A percentile compares a stretch with the other conserved stretches of the same genome.
phyloP scores from a whole-genome alignment of 345 rosid genomes.

The Hevea brasiliensis region DNA sequence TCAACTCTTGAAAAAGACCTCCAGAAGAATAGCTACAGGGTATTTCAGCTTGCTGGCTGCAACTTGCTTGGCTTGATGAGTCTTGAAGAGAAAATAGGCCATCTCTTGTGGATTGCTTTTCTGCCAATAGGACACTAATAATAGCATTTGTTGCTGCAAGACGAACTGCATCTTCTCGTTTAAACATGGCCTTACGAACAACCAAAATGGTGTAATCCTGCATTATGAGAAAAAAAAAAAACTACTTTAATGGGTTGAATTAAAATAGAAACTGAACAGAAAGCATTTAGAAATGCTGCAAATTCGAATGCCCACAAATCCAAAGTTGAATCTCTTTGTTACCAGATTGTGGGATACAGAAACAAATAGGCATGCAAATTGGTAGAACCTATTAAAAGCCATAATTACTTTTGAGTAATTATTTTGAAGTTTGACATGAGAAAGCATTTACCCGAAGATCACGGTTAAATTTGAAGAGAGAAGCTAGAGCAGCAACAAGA shows the following conservation, averaged over 20 bases:
- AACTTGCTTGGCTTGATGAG: conserved; percentile 87
- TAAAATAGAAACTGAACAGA: background rate
- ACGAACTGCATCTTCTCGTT: conserved; percentile 73
- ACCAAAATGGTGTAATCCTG: conserved; percentile 75
- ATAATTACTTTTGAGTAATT: background rate
- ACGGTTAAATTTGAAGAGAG: conserved; percentile 63
- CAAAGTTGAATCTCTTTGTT: background rate
- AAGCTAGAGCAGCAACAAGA: conserved; percentile 61
- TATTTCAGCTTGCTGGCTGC: conserved; percentile 76
- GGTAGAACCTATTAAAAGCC: background rate
- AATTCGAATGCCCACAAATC: background rate
- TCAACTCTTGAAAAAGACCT: conserved; percentile 64
- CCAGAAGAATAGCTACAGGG: conserved; percentile 40
- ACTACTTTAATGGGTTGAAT: background rate
- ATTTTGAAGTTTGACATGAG: background rate
- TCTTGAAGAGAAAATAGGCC: conserved; percentile 59
- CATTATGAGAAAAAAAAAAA: conserved; percentile 16
- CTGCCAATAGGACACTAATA: conserved; percentile 61
- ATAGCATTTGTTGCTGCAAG: conserved; percentile 64
- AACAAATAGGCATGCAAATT: background rate
- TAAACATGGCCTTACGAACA: conserved; percentile 83
- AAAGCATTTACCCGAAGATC: conserved; percentile 66
- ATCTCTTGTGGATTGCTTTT: conserved; percentile 55
- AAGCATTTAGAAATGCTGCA: background rate
- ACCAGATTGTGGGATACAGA: conserved; percentile 2